A percentile compares a stretch with the other conserved stretches of the same genome.
Conservation (phyloP, 768 basidiomycete species). For the Boletus rubroflammeus region DNA sequence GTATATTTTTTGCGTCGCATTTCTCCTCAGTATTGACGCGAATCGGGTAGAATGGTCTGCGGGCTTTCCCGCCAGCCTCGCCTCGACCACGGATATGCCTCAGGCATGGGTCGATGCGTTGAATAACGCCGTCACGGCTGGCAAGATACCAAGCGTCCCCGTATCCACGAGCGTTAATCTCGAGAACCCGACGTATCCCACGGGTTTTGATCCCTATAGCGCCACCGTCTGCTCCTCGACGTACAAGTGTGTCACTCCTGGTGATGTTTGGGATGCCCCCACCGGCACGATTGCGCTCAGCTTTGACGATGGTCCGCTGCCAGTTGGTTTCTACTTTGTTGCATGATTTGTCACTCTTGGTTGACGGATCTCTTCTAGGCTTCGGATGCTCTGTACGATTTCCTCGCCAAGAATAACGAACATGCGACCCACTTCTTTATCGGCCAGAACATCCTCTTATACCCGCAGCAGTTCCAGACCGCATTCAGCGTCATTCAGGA, state of each 20-base stretch:
- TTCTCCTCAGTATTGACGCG: not conserved
- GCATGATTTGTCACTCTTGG: not conserved
- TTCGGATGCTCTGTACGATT: conserved; percentile 53
- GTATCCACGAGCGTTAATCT: conserved; percentile 37
- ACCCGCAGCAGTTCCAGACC: conserved; percentile 51
- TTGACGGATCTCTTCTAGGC: conserved; percentile 27
- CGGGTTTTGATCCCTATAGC: conserved; percentile 39
- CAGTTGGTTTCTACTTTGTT: conserved; percentile 29
- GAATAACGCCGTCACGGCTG: conserved; percentile 57
- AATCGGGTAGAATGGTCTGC: conserved; percentile 52
- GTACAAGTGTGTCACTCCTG: conserved; percentile 57
- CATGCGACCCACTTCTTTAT: conserved; percentile 90
- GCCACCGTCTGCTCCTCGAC: conserved; percentile 72
- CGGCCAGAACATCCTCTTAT: conserved; percentile 65
- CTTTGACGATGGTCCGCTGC: conserved; percentile 81
- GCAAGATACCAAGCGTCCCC: conserved; percentile 71
- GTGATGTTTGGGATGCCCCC: conserved; percentile 77
- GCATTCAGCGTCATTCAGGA: conserved; percentile 42
- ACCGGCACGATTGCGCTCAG: conserved; percentile 58
- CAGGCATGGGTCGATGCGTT: conserved; percentile 71
- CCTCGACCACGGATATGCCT: conserved; percentile 54
- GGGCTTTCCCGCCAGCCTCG: conserved; percentile 52
- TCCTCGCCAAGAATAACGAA: conserved; percentile 61
- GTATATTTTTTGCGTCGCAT: conserved; percentile 34
- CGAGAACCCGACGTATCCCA: conserved; percentile 37